Percentiles rank a stretch among this genome's conserved stretches.
phyloP scores from a whole-genome alignment of 2,329 filamentous ascomycete genomes.

The Byssothecium circinans region DNA sequence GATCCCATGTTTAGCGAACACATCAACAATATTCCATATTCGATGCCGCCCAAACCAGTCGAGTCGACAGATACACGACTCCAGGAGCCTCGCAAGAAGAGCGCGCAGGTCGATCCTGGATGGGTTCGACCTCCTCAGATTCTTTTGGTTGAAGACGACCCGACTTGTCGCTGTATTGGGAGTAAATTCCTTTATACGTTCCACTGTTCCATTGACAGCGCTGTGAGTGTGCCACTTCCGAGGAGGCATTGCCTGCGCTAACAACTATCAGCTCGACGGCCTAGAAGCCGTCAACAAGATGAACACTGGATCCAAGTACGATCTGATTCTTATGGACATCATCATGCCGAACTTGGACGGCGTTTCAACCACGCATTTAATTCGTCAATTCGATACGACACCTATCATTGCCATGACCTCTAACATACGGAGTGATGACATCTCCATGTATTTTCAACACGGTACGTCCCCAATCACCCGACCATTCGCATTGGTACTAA shows the following conservation, averaged over 20 bases:
- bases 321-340: conserved; percentile 63
- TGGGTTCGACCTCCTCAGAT: conserved; percentile 75
- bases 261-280: conserved; percentile 68
- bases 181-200: conserved; percentile 69
- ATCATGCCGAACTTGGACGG: conserved; percentile 97
- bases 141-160: conserved; percentile 83
- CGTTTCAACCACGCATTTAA: conserved; percentile 90
- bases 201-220: conserved; percentile 64
- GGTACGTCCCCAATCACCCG: conserved; percentile 62
- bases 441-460: conserved; percentile 95
- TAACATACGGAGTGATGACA: conserved; percentile 94
- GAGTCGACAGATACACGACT: conserved; percentile 53
- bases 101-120: conserved; percentile 61
- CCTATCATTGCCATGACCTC: conserved; percentile 99
- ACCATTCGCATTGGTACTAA: conserved; percentile 25
- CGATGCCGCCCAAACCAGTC: conserved; percentile 67
- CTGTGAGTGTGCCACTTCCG: conserved; percentile 50
- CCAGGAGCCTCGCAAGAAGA: conserved; percentile 62
- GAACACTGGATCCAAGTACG: conserved; percentile 64
- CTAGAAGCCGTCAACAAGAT: conserved; percentile 90
- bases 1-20: conserved; percentile 94
- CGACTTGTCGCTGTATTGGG: conserved; percentile 66
- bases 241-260: conserved; percentile 18
- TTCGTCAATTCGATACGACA: conserved; percentile 80
- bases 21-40: conserved; percentile 90